phyloP scores from a whole-genome alignment of 345 rosid species.

The Eucalyptus caleyi region DNA sequence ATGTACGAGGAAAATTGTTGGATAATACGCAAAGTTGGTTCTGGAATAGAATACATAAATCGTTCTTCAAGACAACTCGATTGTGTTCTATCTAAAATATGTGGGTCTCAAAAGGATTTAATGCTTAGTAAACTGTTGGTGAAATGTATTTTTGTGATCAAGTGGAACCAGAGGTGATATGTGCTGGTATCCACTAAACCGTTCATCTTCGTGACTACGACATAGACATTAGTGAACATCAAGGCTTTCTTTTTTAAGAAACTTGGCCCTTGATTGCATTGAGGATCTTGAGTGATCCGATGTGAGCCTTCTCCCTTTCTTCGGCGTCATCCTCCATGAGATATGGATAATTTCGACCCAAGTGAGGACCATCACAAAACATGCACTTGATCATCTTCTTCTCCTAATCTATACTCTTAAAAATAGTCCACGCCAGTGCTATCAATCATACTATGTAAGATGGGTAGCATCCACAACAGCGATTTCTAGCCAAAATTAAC shows the following conservation, averaged over 20 bases:
- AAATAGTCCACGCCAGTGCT: rapidly evolving
- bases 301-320: neutral
- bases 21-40: neutral
- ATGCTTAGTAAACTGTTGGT: neutral
- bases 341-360: neutral
- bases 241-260: neutral
- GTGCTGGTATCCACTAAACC: neutral
- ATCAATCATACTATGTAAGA: rapidly evolving
- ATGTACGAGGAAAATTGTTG: neutral
- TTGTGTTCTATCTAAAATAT: neutral
- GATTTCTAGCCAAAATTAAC: neutral
- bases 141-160: neutral
- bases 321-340: neutral
- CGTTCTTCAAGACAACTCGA: neutral
- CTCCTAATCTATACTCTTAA: neutral
- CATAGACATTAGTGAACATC: neutral
- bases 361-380: neutral
- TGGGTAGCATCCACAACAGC: rapidly evolving
- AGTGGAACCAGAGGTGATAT: neutral
- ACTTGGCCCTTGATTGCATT: neutral
- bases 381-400: neutral
- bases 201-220: neutral
- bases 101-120: neutral
- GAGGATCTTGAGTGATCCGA: neutral
- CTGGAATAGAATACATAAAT: neutral